Percentiles rank a stretch among this genome's conserved stretches.
Evolutionary conservation across 768 basidiomycete species (phyloP).

Genomic region (Agaricus subrufescens): DNA sequence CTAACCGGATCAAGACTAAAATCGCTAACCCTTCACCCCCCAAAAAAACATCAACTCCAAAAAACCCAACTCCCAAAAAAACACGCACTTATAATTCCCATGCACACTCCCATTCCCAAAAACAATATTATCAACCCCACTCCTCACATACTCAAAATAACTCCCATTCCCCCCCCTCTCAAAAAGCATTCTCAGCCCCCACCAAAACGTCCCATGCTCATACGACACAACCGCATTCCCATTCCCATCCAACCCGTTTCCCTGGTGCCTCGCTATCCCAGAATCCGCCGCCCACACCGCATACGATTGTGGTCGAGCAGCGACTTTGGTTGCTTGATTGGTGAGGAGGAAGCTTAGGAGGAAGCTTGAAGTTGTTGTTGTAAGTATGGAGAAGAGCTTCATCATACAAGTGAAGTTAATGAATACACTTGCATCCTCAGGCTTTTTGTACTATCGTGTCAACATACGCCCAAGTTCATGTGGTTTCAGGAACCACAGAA

Average conservation of each 20-base stretch:
- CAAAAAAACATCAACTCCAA: too few species aligned
- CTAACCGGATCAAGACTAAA: slow-evolving; percentile 33
- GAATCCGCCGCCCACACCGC: slow-evolving; percentile 44
- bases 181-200: slow-evolving; percentile 36
- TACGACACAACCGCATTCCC: slow-evolving; percentile 33
- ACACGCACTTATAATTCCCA: slow-evolving; percentile 31
- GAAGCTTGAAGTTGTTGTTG: not conserved
- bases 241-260: slow-evolving; percentile 31
- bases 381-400: too few species aligned
- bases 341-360: not conserved
- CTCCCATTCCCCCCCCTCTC: slow-evolving; percentile 34
- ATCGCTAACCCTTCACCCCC: slow-evolving; percentile 21
- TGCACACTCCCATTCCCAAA: slow-evolving; percentile 32
- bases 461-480: too few species aligned
- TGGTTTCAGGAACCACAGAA: too few species aligned
- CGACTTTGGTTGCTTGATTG: not conserved
- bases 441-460: too few species aligned
- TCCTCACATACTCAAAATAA: slow-evolving; percentile 37
- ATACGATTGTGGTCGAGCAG: slow-evolving; percentile 31
- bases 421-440: too few species aligned
- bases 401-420: too few species aligned
- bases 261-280: slow-evolving; percentile 37
- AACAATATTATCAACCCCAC: slow-evolving; percentile 34
- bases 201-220: slow-evolving; percentile 35
- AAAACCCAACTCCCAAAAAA: not conserved